Conservation (phyloP, 192 early-diverging fungal genomes). For the Geranomyces michiganensis region DNA sequence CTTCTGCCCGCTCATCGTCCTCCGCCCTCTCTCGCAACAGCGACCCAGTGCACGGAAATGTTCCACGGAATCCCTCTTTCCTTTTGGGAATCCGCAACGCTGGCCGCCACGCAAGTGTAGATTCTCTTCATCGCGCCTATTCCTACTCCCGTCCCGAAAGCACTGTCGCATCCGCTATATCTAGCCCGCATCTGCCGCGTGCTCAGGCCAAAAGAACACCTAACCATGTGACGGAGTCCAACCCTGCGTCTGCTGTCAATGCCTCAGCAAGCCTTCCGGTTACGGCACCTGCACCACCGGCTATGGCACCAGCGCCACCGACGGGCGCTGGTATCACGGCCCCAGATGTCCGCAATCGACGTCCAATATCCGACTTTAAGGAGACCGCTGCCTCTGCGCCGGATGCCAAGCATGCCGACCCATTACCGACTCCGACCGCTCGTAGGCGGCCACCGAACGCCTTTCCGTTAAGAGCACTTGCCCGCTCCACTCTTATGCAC, state of each 20-base stretch:
- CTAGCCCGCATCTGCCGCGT: not conserved
- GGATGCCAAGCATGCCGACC: not conserved
- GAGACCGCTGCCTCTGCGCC: not conserved
- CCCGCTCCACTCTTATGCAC: slow-evolving; percentile 15
- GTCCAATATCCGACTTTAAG: not conserved
- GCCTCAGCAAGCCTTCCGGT: too few relatives aligned
- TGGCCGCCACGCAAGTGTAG: not conserved
- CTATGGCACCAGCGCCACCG: not conserved
- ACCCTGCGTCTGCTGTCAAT: not conserved
- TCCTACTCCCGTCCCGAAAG: not conserved
- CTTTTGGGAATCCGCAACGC: slow-evolving; percentile 1
- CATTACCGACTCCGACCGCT: not conserved
- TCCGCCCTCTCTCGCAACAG: slow-evolving; percentile 5
- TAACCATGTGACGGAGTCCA: not conserved
- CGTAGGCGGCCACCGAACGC: not conserved
- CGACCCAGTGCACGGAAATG: not conserved
- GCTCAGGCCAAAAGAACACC: not conserved
- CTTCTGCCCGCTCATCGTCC: too few relatives aligned
- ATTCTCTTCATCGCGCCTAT: not conserved
- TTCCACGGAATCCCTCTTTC: not conserved
- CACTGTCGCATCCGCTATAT: too few relatives aligned
- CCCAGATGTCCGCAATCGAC: not conserved
- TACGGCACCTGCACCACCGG: not conserved
- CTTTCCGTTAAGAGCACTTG: not conserved
- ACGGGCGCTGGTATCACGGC: not conserved